Conservation (phyloP, 345 rosid genomes). For the Populus deltoides region DNA sequence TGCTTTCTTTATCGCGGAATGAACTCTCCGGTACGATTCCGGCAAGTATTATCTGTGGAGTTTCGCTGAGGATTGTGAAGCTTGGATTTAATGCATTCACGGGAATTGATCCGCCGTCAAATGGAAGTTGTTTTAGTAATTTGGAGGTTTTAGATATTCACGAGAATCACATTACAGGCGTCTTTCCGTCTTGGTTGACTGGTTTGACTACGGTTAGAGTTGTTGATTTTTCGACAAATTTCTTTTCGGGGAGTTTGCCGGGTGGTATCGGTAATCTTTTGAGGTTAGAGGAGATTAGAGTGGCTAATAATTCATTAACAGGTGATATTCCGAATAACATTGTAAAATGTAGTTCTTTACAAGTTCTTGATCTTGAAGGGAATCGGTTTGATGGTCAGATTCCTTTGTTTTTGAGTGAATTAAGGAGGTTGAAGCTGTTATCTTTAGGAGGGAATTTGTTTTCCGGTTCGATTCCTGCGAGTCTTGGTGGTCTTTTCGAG, state of each 20-base stretch:
- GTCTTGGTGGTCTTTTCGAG: slow-evolving; percentile 42
- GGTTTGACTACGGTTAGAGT: slow-evolving; percentile 35
- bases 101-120: slow-evolving; percentile 42
- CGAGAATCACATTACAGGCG: slow-evolving; percentile 49
- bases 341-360: slow-evolving; percentile 58
- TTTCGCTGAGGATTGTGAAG: slow-evolving; percentile 53
- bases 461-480: slow-evolving; percentile 60
- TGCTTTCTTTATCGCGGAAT: slow-evolving; percentile 59
- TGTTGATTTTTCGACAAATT: slow-evolving; percentile 62
- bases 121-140: slow-evolving; percentile 43
- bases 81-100: slow-evolving; percentile 61
- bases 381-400: slow-evolving; percentile 58
- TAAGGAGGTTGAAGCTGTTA: slow-evolving; percentile 54
- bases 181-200: slow-evolving; percentile 68
- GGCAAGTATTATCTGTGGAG: slow-evolving; percentile 59
- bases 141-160: slow-evolving; percentile 66
- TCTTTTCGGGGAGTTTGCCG: slow-evolving; percentile 42
- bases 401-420: slow-evolving; percentile 57
- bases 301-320: slow-evolving; percentile 66
- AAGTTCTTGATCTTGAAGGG: slow-evolving; percentile 64
- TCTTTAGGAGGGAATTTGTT: slow-evolving; percentile 64
- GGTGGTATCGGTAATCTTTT: slow-evolving; percentile 51
- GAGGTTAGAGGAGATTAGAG: slow-evolving; percentile 53
- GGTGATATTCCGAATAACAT: slow-evolving; percentile 62
- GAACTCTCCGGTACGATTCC: slow-evolving; percentile 69